These are phyloP conservation scores for Suhomyces tanzawaensis DNA, from an alignment of 805 yeast genomes.

Conservation along the genomic window DNA sequence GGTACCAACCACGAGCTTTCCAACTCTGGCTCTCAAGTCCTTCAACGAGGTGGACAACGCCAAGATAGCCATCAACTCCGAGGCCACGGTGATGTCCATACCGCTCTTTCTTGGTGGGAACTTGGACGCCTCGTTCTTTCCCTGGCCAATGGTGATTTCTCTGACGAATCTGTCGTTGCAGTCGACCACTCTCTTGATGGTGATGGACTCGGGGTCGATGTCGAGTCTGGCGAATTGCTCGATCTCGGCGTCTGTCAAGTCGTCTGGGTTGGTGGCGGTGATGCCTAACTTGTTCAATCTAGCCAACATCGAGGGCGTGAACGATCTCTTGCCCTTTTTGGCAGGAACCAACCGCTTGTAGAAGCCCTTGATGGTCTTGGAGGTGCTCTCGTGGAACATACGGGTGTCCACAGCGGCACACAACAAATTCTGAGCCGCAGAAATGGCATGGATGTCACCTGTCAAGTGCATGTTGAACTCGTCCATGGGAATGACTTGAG, in stretches of 20 bases:
- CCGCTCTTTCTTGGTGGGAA: slow-evolving; percentile 73
- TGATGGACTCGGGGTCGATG: slow-evolving; percentile 75
- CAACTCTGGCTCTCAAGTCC: slow-evolving; percentile 73
- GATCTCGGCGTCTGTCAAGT: slow-evolving; percentile 67
- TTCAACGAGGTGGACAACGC: slow-evolving; percentile 69
- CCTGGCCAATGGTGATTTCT: slow-evolving; percentile 76
- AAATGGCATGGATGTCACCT: slow-evolving; percentile 83
- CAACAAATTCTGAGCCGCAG: slow-evolving; percentile 75
- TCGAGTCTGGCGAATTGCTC: slow-evolving; percentile 64
- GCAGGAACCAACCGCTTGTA: slow-evolving; percentile 74
- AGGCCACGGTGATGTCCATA: slow-evolving; percentile 81
- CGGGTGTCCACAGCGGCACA: slow-evolving; percentile 87
- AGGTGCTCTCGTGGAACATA: slow-evolving; percentile 80
- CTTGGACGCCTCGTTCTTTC: slow-evolving; percentile 66
- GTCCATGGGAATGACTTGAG: slow-evolving; percentile 87
- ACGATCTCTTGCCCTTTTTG: slow-evolving; percentile 66
- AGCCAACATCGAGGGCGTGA: slow-evolving; percentile 64
- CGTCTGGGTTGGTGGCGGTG: slow-evolving; percentile 66
- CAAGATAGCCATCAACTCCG: slow-evolving; percentile 82
- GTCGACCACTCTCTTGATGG: slow-evolving; percentile 83
- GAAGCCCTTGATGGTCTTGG: slow-evolving; percentile 67
- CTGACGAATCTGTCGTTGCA: slow-evolving; percentile 79
- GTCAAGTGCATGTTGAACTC: slow-evolving; percentile 84
- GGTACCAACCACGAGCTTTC: slow-evolving; percentile 72
- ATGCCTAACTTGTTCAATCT: slow-evolving; percentile 70